Percentiles rank a stretch among this genome's conserved stretches.
These are phyloP conservation scores for Candida schatavii DNA, from an alignment of 805 yeast genomes.

Conservation along the genomic window DNA sequence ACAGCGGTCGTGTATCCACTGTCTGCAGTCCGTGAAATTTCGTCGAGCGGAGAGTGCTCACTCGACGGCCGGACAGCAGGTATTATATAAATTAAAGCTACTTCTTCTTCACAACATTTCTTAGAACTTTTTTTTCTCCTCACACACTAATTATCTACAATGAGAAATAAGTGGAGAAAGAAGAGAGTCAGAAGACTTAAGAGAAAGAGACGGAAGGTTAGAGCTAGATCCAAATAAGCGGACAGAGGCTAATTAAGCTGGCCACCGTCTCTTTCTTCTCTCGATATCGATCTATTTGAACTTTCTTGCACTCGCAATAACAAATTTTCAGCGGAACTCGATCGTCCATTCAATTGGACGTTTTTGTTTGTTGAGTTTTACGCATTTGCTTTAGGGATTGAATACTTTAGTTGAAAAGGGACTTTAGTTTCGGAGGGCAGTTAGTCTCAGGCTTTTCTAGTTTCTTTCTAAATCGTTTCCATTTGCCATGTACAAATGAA, in stretches of 20 bases:
- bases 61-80: background rate
- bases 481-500: conserved; percentile 6
- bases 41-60: background rate
- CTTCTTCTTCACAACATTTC: conserved; percentile 11
- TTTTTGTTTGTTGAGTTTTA: too few relatives aligned
- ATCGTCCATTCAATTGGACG: too few relatives aligned
- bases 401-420: background rate
- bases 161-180: conserved; percentile 99
- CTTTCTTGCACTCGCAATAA: conserved; percentile 1
- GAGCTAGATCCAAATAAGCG: conserved; percentile 99
- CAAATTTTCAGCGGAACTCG: too few relatives aligned
- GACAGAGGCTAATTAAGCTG: conserved; percentile 18
- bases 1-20: conserved; percentile 9
- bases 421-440: background rate
- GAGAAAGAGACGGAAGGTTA: conserved; percentile 99
- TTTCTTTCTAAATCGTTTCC: conserved; percentile 2
- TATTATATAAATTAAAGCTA: conserved; percentile 6
- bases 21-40: conserved; percentile 2
- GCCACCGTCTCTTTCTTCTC: background rate
- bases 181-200: conserved; percentile 99
- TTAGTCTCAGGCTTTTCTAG: conserved; percentile 4
- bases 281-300: background rate
- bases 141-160: conserved; percentile 40
- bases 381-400: too few relatives aligned
- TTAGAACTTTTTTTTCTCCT: conserved; percentile 10